phyloP scores from a whole-genome alignment of 306 rosid species.

The Vachellia collinsii region DNA sequence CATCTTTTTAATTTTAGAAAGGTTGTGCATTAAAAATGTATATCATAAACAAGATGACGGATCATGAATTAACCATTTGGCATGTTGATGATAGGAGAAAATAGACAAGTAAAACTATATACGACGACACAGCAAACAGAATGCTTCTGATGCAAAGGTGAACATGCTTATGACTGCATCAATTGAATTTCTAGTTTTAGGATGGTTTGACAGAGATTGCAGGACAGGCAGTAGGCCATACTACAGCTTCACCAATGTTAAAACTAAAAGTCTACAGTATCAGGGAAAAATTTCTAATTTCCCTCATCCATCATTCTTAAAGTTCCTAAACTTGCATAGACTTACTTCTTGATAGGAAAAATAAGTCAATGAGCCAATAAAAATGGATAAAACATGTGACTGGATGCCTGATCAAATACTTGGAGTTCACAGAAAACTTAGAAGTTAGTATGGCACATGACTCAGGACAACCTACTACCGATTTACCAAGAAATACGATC shows the following conservation, averaged over 20 bases:
- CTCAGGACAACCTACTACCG: not conserved
- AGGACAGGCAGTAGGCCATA: constrained; percentile 7
- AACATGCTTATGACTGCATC: constrained; percentile 18
- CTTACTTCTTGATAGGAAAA: constrained; percentile 24
- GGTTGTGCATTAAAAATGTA: not conserved
- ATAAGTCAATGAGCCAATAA: not conserved
- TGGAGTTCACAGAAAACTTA: constrained; percentile 24
- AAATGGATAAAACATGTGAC: constrained; percentile 17
- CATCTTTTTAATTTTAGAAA: not conserved
- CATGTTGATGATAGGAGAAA: not conserved
- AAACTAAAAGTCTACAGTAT: not conserved
- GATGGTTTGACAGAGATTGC: constrained; percentile 6
- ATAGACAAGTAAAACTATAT: constrained; percentile 24
- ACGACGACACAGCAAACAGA: constrained; percentile 8
- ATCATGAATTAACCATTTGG: constrained; percentile 5
- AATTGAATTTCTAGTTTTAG: constrained; percentile 26
- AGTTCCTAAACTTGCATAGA: constrained; percentile 3
- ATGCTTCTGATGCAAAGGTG: constrained; percentile 4
- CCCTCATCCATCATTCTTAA: constrained; percentile 1
- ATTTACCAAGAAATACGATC: constrained; percentile 13
- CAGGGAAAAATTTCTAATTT: not conserved
- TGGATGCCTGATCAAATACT: constrained; percentile 19
- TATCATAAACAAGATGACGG: constrained; percentile 18
- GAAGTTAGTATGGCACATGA: constrained; percentile 7
- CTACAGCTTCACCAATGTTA: not conserved